These are phyloP conservation scores for Perilla frutescens DNA, from an alignment of 257 asterid genomes.

Conservation along the genomic window DNA sequence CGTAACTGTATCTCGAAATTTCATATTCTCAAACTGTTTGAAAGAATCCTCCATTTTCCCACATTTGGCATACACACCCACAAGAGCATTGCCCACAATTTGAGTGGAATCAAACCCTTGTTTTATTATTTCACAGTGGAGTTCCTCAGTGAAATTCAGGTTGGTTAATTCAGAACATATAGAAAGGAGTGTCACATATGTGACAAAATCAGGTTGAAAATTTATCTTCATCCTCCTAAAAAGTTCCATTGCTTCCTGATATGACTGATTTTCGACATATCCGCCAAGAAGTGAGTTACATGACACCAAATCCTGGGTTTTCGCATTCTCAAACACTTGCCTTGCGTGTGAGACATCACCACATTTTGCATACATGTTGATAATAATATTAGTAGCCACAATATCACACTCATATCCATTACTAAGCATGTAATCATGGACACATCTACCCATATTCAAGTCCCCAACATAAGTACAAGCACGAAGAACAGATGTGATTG, in stretches of 20 bases:
- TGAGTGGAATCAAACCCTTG: constrained; percentile 63
- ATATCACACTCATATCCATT: constrained; percentile 58
- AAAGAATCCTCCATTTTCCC: constrained; percentile 58
- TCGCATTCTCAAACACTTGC: constrained; percentile 63
- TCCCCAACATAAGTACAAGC: constrained; percentile 74
- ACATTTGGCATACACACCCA: constrained; percentile 78
- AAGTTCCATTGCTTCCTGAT: constrained; percentile 62
- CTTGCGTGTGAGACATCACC: constrained; percentile 63
- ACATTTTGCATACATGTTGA: constrained; percentile 85
- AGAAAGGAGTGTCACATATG: constrained; percentile 65
- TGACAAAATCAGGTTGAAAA: constrained; percentile 64
- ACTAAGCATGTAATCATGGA: constrained; percentile 66
- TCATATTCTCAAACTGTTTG: constrained; percentile 75
- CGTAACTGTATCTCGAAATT: constrained; percentile 60
- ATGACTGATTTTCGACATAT: constrained; percentile 48
- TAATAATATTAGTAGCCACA: constrained; percentile 54
- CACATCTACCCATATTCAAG: constrained; percentile 59
- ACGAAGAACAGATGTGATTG: constrained; percentile 65
- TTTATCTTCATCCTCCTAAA: constrained; percentile 58
- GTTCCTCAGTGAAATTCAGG: constrained; percentile 48
- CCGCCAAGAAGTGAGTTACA: constrained; percentile 81
- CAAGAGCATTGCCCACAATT: constrained; percentile 67
- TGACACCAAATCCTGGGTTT: constrained; percentile 69
- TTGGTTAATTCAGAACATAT: constrained; percentile 44
- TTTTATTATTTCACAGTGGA: constrained; percentile 66